These are phyloP conservation scores for Colletotrichum phormii DNA, from an alignment of 2,329 filamentous ascomycete genomes.

Conservation along the genomic window DNA sequence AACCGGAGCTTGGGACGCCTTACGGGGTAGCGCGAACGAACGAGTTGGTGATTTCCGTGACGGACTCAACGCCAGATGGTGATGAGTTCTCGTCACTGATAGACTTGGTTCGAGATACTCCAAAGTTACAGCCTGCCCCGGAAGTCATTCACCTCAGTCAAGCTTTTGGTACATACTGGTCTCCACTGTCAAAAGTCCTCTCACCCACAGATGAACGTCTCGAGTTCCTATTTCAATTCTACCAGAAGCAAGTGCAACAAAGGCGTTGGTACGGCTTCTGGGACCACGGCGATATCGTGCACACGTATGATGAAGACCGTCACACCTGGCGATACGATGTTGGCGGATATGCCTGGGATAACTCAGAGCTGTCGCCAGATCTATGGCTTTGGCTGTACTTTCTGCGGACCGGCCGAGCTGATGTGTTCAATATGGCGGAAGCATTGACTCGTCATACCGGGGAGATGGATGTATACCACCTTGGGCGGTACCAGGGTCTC, in stretches of 20 bases:
- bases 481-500: slow-evolving; percentile 67
- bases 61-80: background rate
- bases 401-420: slow-evolving; percentile 66
- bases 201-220: slow-evolving; percentile 63
- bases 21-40: background rate
- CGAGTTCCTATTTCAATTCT: slow-evolving; percentile 67
- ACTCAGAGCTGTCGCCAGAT: slow-evolving; percentile 72
- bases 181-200: background rate
- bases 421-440: slow-evolving; percentile 70
- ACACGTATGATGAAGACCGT: slow-evolving; percentile 69
- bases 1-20: background rate
- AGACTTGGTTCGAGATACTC: background rate
- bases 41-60: background rate
- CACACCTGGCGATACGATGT: slow-evolving; percentile 73
- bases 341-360: slow-evolving; percentile 74
- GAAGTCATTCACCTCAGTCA: background rate
- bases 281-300: slow-evolving; percentile 72
- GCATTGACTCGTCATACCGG: slow-evolving; percentile 68
- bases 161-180: background rate
- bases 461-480: slow-evolving; percentile 62
- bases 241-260: slow-evolving; percentile 65
- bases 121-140: background rate
- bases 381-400: slow-evolving; percentile 74
- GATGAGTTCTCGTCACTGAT: background rate
- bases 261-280: slow-evolving; percentile 73